phyloP scores from a whole-genome alignment of 805 yeast genomes.

The Wickerhamiella vanderwaltii region DNA sequence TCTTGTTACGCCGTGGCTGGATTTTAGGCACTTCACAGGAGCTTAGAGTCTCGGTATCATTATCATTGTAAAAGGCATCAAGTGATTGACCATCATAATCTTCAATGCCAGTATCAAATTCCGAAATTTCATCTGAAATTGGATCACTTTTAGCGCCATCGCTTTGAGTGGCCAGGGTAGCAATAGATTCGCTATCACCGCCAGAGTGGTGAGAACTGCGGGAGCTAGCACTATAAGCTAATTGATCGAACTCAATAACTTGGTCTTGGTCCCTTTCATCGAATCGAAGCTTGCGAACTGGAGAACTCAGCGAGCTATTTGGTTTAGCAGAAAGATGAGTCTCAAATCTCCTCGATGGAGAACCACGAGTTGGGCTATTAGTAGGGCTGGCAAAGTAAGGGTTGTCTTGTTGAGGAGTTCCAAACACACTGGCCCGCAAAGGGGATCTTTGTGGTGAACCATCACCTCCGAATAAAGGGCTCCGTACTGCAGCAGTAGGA shows the following conservation, averaged over 20 bases:
- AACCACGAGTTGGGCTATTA: constrained; percentile 4
- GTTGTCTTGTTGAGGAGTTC: constrained; percentile 1
- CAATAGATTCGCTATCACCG: constrained; percentile 13
- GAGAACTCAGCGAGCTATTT: constrained; percentile 19
- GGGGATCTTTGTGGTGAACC: constrained; percentile 3
- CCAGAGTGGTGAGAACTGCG: constrained; percentile 11
- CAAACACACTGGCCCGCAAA: constrained; percentile 1
- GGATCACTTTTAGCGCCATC: neutral
- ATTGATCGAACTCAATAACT: constrained; percentile 5
- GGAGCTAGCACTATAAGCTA: constrained; percentile 11
- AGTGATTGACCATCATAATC: constrained; percentile 14
- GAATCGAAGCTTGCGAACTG: constrained; percentile 17
- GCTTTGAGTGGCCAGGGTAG: constrained; percentile 8
- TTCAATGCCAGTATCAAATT: constrained; percentile 10
- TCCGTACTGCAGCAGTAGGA: constrained; percentile 5
- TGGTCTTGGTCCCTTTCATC: constrained; percentile 6
- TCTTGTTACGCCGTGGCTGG: constrained; percentile 53
- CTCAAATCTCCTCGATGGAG: constrained; percentile 6
- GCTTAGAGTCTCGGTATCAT: constrained; percentile 11
- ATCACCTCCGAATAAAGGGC: constrained; percentile 5
- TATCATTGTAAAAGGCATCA: constrained; percentile 1
- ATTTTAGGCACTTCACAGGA: constrained; percentile 16
- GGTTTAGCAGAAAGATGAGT: constrained; percentile 12
- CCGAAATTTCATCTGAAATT: neutral
- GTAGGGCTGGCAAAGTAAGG: constrained; percentile 10